A percentile compares a stretch with the other conserved stretches of the same genome.
phyloP scores from a whole-genome alignment of 2,329 filamentous ascomycete species.

The Didymella keratinophila region DNA sequence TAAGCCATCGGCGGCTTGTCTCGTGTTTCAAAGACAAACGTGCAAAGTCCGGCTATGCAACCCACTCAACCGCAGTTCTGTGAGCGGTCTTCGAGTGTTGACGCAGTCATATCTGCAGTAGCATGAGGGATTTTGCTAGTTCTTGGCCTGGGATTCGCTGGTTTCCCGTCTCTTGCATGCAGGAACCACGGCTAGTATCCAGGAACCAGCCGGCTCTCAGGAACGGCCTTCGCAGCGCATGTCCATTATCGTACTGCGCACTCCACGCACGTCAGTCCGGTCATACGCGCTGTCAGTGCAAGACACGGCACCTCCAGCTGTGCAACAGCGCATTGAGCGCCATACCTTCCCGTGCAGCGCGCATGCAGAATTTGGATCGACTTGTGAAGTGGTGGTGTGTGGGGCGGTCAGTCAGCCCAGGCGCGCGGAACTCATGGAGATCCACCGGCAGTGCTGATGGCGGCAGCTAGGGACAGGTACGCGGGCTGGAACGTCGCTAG shows the following conservation, averaged over 20 bases:
- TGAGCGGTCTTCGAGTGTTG: constrained; percentile 7
- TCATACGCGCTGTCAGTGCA: constrained; percentile 13
- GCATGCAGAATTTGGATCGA: constrained; percentile 13
- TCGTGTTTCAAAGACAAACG: constrained; percentile 20
- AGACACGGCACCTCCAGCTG: constrained; percentile 17
- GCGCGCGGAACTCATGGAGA: constrained; percentile 16
- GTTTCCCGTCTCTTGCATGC: constrained; percentile 12
- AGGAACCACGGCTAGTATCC: constrained; percentile 13
- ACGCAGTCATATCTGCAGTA: constrained; percentile 20
- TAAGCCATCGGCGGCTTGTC: constrained; percentile 19
- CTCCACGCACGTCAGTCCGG: constrained; percentile 9
- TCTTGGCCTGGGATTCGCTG: constrained; percentile 14
- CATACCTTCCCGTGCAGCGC: constrained; percentile 12
- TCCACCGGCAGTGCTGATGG: constrained; percentile 5
- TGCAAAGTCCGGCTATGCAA: constrained; percentile 21
- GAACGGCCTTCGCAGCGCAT: constrained; percentile 9
- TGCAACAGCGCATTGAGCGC: constrained; percentile 12
- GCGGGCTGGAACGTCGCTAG: constrained; percentile 12
- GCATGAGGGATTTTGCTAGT: constrained; percentile 17
- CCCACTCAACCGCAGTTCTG: constrained; percentile 18
- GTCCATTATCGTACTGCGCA: constrained; percentile 11
- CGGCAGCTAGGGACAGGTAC: constrained; percentile 8
- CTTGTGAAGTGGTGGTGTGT: constrained; percentile 15
- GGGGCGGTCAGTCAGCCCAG: constrained; percentile 10
- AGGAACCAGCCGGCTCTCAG: constrained; percentile 12